Percentiles rank a stretch among this genome's conserved stretches.
Evolutionary conservation across 176 grass and related monocot genomes (phyloP).

Genomic region (Hordeum vulgare): MorexV3_pseudomolecules_assembly NC_058524.1:602721556-602722055

Average conservation of each 20-base stretch:
- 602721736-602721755: constrained; percentile 83
- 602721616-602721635: constrained; percentile 89
- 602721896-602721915: constrained; percentile 94
- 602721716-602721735: constrained; percentile 96
- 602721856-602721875: constrained; percentile 75
- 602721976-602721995: constrained; percentile 69
- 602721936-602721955: constrained; percentile 51
- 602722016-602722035: constrained; percentile 85
- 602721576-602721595: constrained; percentile 91
- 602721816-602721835: constrained; percentile 86
- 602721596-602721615: constrained; percentile 71
- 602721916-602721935: constrained; percentile 92
- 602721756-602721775: constrained; percentile 98
- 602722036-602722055: constrained; percentile 68
- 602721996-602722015: constrained; percentile 94
- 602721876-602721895: constrained; percentile 76
- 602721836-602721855: constrained; percentile 77
- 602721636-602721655: constrained; percentile 99
- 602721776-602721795: constrained; percentile 46
- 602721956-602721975: constrained; percentile 84
- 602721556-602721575: constrained; percentile 69
- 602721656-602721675: constrained; percentile 77
- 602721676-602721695: constrained; percentile 85
- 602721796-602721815: constrained; percentile 90
- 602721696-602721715: constrained; percentile 99